Evolutionary conservation across 176 grass and related monocot genomes (phyloP).

Genomic region (Juncus effusus): DNA sequence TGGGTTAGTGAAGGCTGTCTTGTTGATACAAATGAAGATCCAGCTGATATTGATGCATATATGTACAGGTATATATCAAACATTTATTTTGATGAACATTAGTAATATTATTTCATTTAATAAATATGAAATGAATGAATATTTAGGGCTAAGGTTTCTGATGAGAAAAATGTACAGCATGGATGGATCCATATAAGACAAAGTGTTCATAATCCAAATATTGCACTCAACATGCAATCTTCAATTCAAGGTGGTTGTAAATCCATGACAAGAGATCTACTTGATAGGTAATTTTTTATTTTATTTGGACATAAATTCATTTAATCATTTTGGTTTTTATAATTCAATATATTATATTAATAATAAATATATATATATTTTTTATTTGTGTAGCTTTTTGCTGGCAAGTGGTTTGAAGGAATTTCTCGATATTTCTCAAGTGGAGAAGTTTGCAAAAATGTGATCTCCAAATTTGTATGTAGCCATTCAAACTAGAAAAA

Average conservation of each 20-base stretch:
- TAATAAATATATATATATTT: background rate
- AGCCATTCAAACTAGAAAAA: background rate
- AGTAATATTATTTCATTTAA: no score
- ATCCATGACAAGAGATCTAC: slow-evolving; percentile 48
- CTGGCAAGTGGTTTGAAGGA: slow-evolving; percentile 48
- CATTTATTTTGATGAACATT: no score
- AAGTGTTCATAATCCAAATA: slow-evolving; percentile 79
- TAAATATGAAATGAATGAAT: background rate
- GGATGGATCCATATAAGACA: slow-evolving; percentile 73
- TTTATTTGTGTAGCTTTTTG: slow-evolving; percentile 37
- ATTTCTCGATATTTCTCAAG: slow-evolving; percentile 44
- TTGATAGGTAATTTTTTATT: slow-evolving; percentile 31
- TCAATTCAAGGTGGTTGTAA: slow-evolving; percentile 48
- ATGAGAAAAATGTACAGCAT: slow-evolving; percentile 30
- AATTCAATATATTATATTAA: background rate
- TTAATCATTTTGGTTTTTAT: background rate
- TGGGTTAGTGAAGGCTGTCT: slow-evolving; percentile 67
- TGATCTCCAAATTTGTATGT: slow-evolving; percentile 4
- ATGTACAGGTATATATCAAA: slow-evolving; percentile 69
- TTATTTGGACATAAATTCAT: background rate
- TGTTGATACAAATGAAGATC: slow-evolving; percentile 52
- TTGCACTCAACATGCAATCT: slow-evolving; percentile 69
- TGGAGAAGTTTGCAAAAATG: slow-evolving; percentile 46
- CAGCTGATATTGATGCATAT: slow-evolving; percentile 60
- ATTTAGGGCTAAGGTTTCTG: slow-evolving; percentile 51